Evolutionary conservation across 345 rosid genomes (phyloP), one percentile per base, ranked within the genome.

Genomic region (Aegle marmelos): DNA sequence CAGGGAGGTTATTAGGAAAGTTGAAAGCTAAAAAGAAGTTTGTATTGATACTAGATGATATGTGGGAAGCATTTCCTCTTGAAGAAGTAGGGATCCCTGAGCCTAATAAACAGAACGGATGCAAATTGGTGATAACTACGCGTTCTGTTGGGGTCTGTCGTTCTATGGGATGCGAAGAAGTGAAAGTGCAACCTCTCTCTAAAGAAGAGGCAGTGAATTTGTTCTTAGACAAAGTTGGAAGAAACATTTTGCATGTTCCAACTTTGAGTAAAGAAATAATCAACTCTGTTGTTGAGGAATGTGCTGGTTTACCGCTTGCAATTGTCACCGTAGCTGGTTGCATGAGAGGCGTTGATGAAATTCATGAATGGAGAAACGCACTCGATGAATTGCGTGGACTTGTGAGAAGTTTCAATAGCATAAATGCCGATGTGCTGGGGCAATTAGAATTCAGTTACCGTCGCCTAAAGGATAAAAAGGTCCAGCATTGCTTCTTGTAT

Each of bases 261-360:
- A n/a, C n/a, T n/a, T n/a, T n/a, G n/a, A n/a, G n/a, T n/a, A n/a
- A n/a, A n/a, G n/a, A n/a, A n/a, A n/a, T n/a, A n/a, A n/a, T n/a
- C n/a, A n/a, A n/a, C n/a, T n/a, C n/a, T n/a, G n/a, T n/a, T n/a
- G n/a, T n/a, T n/a, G n/a, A n/a, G n/a, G n/a, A n/a, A n/a, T n/a
- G n/a, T n/a, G n/a, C n/a, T 1, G 76, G 86, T 10, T 6, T 86
- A 4, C 85, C 87, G 0, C 79, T 82, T 7, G 79, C 19, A 2
- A 66, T 76, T 16, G 62, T 54, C 22, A n/a, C 34, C 13, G 71
- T 74, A 21, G 79, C 82, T 2, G 7, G 39, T 71, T 34, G n/a
- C 60, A 53, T 81, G 85, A n/a, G 63, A 41, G 80, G 74, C 31
- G 56, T 68, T 6, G 7, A 66, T 59, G 83, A 78, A 11, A 5